Percentiles rank a stretch among this genome's conserved stretches.
These are phyloP conservation scores for Phytophthora crassamura DNA, from an alignment of 352 stramenopile species.

Conservation along the genomic window DNA sequence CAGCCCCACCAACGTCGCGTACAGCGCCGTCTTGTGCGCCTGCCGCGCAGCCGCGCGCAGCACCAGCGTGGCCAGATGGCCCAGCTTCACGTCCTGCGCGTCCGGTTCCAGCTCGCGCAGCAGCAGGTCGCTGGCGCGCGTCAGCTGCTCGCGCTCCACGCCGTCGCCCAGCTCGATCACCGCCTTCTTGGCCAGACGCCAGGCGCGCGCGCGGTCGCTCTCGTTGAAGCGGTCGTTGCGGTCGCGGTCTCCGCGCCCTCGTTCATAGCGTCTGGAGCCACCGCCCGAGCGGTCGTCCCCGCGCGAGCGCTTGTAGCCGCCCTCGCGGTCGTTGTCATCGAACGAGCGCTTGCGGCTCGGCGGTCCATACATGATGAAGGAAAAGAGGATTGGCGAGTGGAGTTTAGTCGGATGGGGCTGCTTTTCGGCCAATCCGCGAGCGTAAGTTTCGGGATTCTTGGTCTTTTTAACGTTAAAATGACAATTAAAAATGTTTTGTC, in stretches of 20 bases:
- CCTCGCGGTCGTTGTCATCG: slow-evolving; percentile 54
- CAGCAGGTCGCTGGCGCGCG: slow-evolving; percentile 48
- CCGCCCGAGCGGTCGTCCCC: slow-evolving; percentile 50
- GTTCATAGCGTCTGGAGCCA: slow-evolving; percentile 37
- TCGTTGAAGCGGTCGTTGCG: slow-evolving; percentile 47
- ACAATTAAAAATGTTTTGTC: too few relatives aligned
- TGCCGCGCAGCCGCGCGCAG: slow-evolving; percentile 60
- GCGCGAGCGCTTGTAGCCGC: slow-evolving; percentile 68
- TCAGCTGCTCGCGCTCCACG: slow-evolving; percentile 60
- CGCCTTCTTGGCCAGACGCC: slow-evolving; percentile 78
- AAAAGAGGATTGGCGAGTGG: too few relatives aligned
- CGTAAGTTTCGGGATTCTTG: too few relatives aligned
- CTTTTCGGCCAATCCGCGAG: too few relatives aligned
- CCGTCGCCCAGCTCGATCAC: slow-evolving; percentile 76
- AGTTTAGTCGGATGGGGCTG: too few relatives aligned
- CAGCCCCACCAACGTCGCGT: slow-evolving; percentile 70
- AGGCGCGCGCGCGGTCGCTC: slow-evolving; percentile 71
- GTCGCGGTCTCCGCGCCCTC: slow-evolving; percentile 31
- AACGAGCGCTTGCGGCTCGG: slow-evolving; percentile 69
- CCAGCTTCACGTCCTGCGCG: slow-evolving; percentile 62
- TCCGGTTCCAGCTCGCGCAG: slow-evolving; percentile 61
- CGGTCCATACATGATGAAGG: slow-evolving; percentile 30
- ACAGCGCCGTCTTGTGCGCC: slow-evolving; percentile 77
- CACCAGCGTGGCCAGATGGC: slow-evolving; percentile 60
- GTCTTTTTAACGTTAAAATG: too few relatives aligned